phyloP scores from a whole-genome alignment of 1,284 basidiomycete species.

The Moesziomyces sp. region DNA sequence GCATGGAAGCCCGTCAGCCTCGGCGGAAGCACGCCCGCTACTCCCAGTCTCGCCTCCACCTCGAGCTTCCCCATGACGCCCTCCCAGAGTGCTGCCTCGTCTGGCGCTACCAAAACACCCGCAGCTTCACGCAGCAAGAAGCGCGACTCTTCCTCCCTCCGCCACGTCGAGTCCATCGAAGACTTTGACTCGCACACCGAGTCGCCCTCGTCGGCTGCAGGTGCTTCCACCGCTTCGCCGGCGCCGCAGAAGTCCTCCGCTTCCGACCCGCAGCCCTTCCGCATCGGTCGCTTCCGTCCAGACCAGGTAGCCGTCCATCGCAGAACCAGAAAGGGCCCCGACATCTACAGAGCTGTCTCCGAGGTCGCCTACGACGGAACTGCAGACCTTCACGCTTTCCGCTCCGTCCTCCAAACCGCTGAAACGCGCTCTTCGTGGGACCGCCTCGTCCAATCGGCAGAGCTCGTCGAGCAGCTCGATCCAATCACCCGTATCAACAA shows the following conservation, averaged over 20 bases:
- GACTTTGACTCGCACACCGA: constrained; percentile 18
- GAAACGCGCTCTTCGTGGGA: constrained; percentile 82
- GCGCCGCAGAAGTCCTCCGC: constrained; percentile 1
- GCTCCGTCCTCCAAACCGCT: constrained; percentile 82
- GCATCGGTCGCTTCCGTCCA: constrained; percentile 55
- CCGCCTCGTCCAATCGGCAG: constrained; percentile 85
- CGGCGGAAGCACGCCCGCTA: constrained; percentile 23
- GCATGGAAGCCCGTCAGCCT: constrained; percentile 51
- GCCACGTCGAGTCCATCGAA: constrained; percentile 33
- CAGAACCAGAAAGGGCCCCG: constrained; percentile 72
- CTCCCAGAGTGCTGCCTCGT: constrained; percentile 7
- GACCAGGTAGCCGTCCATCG: constrained; percentile 70
- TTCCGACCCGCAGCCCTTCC: constrained; percentile 20
- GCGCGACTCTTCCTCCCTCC: constrained; percentile 34
- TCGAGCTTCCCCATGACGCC: constrained; percentile 16
- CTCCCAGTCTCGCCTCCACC: constrained; percentile 23
- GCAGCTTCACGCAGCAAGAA: constrained; percentile 11
- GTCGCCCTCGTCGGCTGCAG: constrained; percentile 7
- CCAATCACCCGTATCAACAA: constrained; percentile 84
- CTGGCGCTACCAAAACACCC: constrained; percentile 5
- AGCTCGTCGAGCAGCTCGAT: constrained; percentile 86
- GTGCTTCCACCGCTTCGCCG: neutral
- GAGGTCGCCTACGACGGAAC: constrained; percentile 78
- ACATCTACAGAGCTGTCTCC: constrained; percentile 83
- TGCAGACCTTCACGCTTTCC: constrained; percentile 80